Evolutionary conservation across 78 protist genomes (phyloP).

Genomic region (Polysphondylium violaceum): DNA sequence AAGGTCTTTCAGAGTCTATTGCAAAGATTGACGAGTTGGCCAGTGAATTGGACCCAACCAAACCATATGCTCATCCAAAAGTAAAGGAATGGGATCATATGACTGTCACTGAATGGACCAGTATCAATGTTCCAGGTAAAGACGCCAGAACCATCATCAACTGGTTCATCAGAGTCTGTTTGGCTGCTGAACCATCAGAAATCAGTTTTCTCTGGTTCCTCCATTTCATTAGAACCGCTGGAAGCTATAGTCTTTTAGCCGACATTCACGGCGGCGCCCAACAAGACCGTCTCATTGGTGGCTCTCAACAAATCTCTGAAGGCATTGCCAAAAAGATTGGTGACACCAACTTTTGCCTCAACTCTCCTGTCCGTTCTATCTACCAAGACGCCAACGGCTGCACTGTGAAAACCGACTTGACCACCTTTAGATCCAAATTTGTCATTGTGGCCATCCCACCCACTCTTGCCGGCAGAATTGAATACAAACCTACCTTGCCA

Average conservation of each 20-base stretch:
- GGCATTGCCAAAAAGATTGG: slow-evolving; percentile 44
- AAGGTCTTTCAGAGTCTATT: slow-evolving; percentile 48
- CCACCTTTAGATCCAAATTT: slow-evolving; percentile 33
- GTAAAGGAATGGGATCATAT: slow-evolving; percentile 18
- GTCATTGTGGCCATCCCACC: slow-evolving; percentile 70
- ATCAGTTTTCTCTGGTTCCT: slow-evolving; percentile 44
- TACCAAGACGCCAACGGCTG: slow-evolving; percentile 38
- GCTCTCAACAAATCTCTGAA: slow-evolving; percentile 79
- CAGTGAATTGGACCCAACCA: slow-evolving; percentile 9
- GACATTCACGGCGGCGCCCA: slow-evolving; percentile 79
- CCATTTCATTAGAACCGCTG: slow-evolving; percentile 64
- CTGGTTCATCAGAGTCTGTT: slow-evolving; percentile 70
- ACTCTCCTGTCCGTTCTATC: slow-evolving; percentile 38
- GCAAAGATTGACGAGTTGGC: slow-evolving; percentile 43
- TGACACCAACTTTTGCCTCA: neutral
- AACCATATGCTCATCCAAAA: slow-evolving; percentile 43
- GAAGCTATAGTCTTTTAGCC: slow-evolving; percentile 61
- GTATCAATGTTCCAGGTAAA: slow-evolving; percentile 10
- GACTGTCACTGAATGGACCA: slow-evolving; percentile 41
- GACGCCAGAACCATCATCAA: slow-evolving; percentile 49
- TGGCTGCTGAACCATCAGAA: slow-evolving; percentile 71
- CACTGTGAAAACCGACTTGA: slow-evolving; percentile 34
- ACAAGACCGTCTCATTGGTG: slow-evolving; percentile 77
- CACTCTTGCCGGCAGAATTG: slow-evolving; percentile 69
- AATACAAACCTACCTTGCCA: slow-evolving; percentile 66